Evolutionary conservation across 164 flowering plant genomes (phyloP).

Genomic region (Vitis rotundifolia): DNA sequence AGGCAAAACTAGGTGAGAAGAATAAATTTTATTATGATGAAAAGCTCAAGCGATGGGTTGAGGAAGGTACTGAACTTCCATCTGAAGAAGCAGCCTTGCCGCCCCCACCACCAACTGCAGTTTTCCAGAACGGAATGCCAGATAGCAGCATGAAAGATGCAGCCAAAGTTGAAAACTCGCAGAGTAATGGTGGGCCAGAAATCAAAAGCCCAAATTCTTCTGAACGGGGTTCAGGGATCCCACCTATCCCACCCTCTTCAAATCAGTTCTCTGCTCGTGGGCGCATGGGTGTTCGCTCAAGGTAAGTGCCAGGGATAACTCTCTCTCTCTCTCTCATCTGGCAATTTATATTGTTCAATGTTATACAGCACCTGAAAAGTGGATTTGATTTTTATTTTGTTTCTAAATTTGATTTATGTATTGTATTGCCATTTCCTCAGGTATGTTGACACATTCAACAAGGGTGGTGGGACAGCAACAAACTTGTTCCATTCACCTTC

Average conservation of each 20-base stretch:
- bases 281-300: constrained; percentile 59
- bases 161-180: constrained; percentile 27
- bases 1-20: constrained; percentile 76
- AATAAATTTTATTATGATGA: constrained; percentile 80
- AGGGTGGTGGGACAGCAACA: constrained; percentile 51
- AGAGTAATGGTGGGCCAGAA: constrained; percentile 35
- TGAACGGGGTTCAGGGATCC: constrained; percentile 51
- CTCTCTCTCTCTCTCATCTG: constrained; percentile 7
- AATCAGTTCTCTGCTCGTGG: constrained; percentile 70
- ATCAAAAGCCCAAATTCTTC: constrained; percentile 25
- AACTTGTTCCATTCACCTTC: constrained; percentile 56
- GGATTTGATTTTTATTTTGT: neutral
- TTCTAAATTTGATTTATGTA: neutral
- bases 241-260: constrained; percentile 57
- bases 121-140: constrained; percentile 48
- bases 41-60: constrained; percentile 79
- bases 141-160: constrained; percentile 38
- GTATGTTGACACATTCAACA: constrained; percentile 81
- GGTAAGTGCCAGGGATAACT: constrained; percentile 33
- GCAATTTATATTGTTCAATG: neutral
- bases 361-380: neutral
- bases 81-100: constrained; percentile 60
- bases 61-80: constrained; percentile 65
- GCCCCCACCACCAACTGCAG: constrained; percentile 61
- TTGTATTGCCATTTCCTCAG: constrained; percentile 35